These are phyloP conservation scores for Kuraishia ogatae DNA, from an alignment of 805 yeast genomes.

Conservation along the genomic window DNA sequence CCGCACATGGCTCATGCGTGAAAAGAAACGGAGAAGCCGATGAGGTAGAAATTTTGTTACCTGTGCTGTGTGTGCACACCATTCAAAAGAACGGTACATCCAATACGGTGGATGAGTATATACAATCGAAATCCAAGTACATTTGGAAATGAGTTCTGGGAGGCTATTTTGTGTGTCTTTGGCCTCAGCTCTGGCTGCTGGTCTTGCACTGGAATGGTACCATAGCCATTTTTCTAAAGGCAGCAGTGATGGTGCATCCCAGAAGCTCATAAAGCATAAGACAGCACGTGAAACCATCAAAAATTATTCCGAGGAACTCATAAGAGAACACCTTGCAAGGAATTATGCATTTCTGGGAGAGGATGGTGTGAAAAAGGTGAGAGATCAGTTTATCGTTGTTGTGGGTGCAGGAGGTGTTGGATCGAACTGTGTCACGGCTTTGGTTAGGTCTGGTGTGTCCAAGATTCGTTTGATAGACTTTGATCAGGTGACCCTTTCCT, in stretches of 20 bases:
- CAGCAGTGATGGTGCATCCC: neutral
- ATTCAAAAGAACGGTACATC: neutral
- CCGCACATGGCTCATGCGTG: conserved; percentile 2
- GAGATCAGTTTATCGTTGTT: conserved; percentile 65
- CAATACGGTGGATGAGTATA: neutral
- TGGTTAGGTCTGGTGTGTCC: conserved; percentile 85
- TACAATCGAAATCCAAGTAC: neutral
- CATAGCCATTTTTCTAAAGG: neutral
- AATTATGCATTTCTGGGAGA: conserved; percentile 89
- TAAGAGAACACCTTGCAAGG: conserved; percentile 87
- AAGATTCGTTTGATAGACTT: conserved; percentile 79
- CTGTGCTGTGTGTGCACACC: neutral
- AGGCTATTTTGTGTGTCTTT: neutral
- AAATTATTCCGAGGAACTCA: conserved; percentile 55
- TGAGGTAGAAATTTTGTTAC: neutral
- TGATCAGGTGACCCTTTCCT: conserved; percentile 90
- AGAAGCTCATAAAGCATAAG: neutral
- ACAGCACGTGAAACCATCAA: conserved; percentile 4
- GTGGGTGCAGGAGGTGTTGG: conserved; percentile 99
- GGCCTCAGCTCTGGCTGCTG: conserved; percentile 1
- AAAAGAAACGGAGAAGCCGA: conserved; percentile 1
- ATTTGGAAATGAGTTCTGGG: neutral
- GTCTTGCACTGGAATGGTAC: neutral
- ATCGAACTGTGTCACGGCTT: conserved; percentile 89
- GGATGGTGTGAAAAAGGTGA: conserved; percentile 68